Percentiles rank a stretch among this genome's conserved stretches.
phyloP scores from a whole-genome alignment of 768 basidiomycete genomes.

The Pleurotus pulmonarius region DNA sequence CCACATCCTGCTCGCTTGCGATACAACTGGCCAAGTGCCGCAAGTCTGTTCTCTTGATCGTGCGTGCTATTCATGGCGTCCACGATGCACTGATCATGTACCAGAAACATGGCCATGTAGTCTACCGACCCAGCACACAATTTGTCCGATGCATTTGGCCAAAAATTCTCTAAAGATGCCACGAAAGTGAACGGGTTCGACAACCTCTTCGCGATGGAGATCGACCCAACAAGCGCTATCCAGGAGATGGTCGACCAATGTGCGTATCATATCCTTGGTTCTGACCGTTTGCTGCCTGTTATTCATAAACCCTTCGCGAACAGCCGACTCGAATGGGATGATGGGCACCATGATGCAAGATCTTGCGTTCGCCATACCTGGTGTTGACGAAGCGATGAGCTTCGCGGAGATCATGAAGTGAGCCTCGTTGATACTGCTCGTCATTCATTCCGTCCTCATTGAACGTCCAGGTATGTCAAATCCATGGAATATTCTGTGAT shows the following conservation, averaged over 20 bases:
- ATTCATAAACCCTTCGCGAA: neutral
- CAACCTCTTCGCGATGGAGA: conserved; percentile 98
- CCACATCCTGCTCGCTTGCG: conserved; percentile 96
- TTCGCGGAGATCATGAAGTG: conserved; percentile 99
- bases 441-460: neutral
- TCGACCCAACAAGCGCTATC: conserved; percentile 95
- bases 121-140: conserved; percentile 99
- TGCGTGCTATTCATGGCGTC: conserved; percentile 33
- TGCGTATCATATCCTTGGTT: conserved; percentile 28
- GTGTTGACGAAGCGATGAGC: conserved; percentile 99
- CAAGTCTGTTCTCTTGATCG: conserved; percentile 96
- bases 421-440: neutral
- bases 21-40: conserved; percentile 88
- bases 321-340: conserved; percentile 86
- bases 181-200: conserved; percentile 97
- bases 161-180: conserved; percentile 99
- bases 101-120: conserved; percentile 32
- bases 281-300: no score
- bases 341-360: conserved; percentile 99
- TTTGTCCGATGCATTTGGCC: conserved; percentile 95
- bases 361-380: conserved; percentile 97
- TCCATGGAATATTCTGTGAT: conserved; percentile 99
- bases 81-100: neutral
- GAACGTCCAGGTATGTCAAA: conserved; percentile 81
- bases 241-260: conserved; percentile 99